These are phyloP conservation scores for Pseudomicrostroma phylloplanum DNA, from an alignment of 1,284 basidiomycete species.

Conservation along the genomic window DNA sequence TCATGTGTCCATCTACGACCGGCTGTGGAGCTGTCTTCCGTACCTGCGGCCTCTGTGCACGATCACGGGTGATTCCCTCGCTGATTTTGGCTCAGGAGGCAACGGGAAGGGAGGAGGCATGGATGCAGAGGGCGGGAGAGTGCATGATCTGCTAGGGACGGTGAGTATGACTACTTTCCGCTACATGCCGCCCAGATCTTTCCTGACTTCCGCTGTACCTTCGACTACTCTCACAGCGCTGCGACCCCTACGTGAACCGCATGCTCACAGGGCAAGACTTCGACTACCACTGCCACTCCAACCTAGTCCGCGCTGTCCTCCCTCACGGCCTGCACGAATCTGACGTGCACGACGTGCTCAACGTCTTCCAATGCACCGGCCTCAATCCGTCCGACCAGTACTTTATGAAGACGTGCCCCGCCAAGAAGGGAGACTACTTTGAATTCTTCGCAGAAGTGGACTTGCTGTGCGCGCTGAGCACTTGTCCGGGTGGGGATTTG, in stretches of 20 bases:
- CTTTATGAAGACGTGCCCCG: conserved; percentile 25
- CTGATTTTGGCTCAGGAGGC: conserved; percentile 14
- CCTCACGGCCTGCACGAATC: conserved; percentile 16
- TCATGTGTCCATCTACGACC: conserved; percentile 21
- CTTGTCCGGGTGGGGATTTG: conserved; percentile 20
- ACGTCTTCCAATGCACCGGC: conserved; percentile 24
- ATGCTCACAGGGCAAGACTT: conserved; percentile 21
- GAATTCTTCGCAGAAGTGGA: conserved; percentile 22
- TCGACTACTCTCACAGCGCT: conserved; percentile 7
- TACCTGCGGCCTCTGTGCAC: conserved; percentile 23
- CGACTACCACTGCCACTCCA: conserved; percentile 21
- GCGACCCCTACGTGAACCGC: conserved; percentile 22
- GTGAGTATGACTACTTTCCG: no score
- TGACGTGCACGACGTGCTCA: conserved; percentile 21
- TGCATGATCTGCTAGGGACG: conserved; percentile 18
- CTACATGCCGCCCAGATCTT: no score
- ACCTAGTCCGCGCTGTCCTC: conserved; percentile 16
- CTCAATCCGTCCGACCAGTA: conserved; percentile 19
- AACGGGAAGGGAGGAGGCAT: conserved; percentile 14
- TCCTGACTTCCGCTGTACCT: no score
- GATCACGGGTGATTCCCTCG: conserved; percentile 18
- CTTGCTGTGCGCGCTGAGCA: conserved; percentile 18
- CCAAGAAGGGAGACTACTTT: conserved; percentile 19
- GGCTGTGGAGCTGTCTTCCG: conserved; percentile 20
- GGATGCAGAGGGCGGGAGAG: conserved; percentile 18